Conservation (phyloP, 805 yeast genomes). For the Saturnispora galanensis region DNA sequence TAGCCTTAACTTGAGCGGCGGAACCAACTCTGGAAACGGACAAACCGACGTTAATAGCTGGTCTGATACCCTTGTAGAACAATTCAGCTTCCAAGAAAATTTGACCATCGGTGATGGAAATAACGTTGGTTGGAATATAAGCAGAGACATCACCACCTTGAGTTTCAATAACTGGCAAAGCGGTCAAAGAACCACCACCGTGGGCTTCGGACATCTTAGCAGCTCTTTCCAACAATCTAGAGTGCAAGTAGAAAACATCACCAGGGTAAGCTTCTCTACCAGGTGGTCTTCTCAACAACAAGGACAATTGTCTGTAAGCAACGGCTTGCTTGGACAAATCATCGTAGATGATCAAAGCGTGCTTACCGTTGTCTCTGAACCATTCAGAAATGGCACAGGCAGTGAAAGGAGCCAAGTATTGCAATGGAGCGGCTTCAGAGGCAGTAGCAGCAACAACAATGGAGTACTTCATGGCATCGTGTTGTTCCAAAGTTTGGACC, state of each 20-base stretch:
- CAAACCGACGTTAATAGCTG: slow-evolving; percentile 99
- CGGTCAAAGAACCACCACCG: slow-evolving; percentile 94
- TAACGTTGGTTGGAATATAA: slow-evolving; percentile 95
- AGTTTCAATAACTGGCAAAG: slow-evolving; percentile 93
- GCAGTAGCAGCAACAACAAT: slow-evolving; percentile 99
- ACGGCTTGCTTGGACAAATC: slow-evolving; percentile 99
- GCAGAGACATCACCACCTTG: slow-evolving; percentile 99
- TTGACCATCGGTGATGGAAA: slow-evolving; percentile 96
- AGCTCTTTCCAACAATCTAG: slow-evolving; percentile 93
- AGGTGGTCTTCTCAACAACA: slow-evolving; percentile 94
- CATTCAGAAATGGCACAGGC: slow-evolving; percentile 99
- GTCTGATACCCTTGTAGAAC: slow-evolving; percentile 99
- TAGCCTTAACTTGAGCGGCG: slow-evolving; percentile 99
- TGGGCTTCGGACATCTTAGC: slow-evolving; percentile 86
- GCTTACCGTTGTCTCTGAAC: slow-evolving; percentile 99
- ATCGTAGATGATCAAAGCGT: slow-evolving; percentile 93
- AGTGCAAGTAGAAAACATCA: slow-evolving; percentile 93
- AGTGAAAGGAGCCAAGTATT: slow-evolving; percentile 99
- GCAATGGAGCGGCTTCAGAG: slow-evolving; percentile 99
- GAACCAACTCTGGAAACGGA: slow-evolving; percentile 99
- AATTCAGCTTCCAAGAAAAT: slow-evolving; percentile 98
- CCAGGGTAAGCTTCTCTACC: slow-evolving; percentile 97
- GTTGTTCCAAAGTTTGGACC: slow-evolving; percentile 96
- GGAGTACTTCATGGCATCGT: slow-evolving; percentile 96
- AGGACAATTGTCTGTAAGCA: slow-evolving; percentile 98